Base-by-base conservation (phyloP, 768 basidiomycete genomes). In the Fomitopsis pulvina region DNA sequence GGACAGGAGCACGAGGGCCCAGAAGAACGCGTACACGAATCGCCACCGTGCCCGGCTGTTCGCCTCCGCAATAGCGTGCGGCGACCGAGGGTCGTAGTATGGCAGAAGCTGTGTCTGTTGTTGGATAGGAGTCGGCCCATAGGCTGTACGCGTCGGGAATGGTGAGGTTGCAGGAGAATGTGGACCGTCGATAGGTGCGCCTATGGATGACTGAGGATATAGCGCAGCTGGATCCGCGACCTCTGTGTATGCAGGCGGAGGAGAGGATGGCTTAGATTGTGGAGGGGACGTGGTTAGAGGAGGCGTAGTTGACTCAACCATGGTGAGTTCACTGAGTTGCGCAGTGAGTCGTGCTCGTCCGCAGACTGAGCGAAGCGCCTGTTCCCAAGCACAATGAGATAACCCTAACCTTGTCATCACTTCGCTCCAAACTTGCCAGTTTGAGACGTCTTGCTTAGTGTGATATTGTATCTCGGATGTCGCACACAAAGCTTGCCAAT, bases 21-120 rank as follows among this genome's bases (percentile, higher is more conserved):
- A 73, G 14, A 68, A 28, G 16, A 68, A 50, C 4, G 74, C 74
- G 47, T 58, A 60, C n/a, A 71, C 50, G 51, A 78, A 77, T 29
- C 77, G 67, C 70, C 69, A 56, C 41, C 64, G 64, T 28, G 76
- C 75, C 24, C 77, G 63, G 40, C 52, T 50, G 8, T 53, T 57
- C 25, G 75, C 75, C 46, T 63, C 64, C 42, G 62, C 61, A 2
- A 71, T 44, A 38, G 74, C 66, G 51, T 73, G 60, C 20, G 64
- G 58, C 22, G 72, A 72, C 30, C 59, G 66, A 8, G 68, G 73
- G 56, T 77, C 76, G 57, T 76, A 71, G 51, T 68, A 70, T 6
- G 71, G 68, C 60, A 77, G 30, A 40, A 72, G 57, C n/a, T 64
- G 58, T 46, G 66, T 57, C 49, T 68, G 64, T 47, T 69, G 64